phyloP scores from a whole-genome alignment of 345 rosid species.

The Orychophragmus violaceus region DNA sequence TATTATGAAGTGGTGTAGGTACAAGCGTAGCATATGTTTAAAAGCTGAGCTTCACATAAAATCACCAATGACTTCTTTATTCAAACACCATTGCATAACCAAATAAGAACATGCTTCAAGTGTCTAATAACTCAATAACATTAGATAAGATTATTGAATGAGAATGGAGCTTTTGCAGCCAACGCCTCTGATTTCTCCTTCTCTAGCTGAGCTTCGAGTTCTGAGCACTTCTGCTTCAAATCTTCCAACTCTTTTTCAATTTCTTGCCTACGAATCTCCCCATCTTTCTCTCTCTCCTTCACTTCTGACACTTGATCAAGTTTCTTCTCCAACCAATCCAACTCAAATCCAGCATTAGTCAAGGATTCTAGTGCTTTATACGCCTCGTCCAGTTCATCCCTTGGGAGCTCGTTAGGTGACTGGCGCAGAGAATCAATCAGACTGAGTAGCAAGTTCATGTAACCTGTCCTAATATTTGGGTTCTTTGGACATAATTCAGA shows the following conservation, averaged over 20 bases:
- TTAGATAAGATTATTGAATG: too few species aligned
- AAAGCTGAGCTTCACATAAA: neutral
- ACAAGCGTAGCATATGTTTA: neutral
- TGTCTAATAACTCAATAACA: neutral
- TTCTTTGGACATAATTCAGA: neutral
- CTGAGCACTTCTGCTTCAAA: neutral
- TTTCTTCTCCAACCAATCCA: neutral
- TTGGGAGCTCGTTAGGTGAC: neutral
- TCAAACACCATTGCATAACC: neutral
- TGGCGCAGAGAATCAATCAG: neutral
- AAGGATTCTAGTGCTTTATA: neutral
- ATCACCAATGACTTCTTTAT: neutral
- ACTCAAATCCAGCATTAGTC: neutral
- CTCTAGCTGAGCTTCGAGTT: conserved; percentile 11
- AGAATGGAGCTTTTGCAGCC: neutral
- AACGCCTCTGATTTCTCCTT: neutral
- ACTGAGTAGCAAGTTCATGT: neutral
- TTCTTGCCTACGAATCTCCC: neutral
- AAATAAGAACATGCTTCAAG: neutral
- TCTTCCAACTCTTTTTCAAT: neutral
- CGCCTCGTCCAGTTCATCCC: neutral
- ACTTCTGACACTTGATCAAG: neutral
- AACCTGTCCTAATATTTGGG: neutral
- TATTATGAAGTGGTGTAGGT: neutral
- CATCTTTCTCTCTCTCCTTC: neutral